phyloP scores from a whole-genome alignment of 2,329 filamentous ascomycete genomes.

The Neonectria neomacrospora region DNA sequence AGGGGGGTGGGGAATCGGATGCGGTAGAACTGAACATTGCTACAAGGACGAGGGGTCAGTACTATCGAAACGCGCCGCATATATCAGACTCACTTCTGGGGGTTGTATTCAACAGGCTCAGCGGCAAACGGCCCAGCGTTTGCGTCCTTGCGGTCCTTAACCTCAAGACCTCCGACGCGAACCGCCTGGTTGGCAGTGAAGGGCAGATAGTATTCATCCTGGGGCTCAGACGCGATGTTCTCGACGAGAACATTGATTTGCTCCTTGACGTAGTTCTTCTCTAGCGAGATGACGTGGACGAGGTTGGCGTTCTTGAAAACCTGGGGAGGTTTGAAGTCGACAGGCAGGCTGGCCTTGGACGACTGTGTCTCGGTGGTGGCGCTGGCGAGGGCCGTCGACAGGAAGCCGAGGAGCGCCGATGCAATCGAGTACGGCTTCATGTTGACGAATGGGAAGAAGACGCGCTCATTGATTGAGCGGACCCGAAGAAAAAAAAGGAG shows the following conservation, averaged over 20 bases:
- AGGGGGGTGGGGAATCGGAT: conserved; percentile 83
- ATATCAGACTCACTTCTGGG: conserved; percentile 61
- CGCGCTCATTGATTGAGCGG: conserved; percentile 50
- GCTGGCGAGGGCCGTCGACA: conserved; percentile 58
- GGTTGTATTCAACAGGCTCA: conserved; percentile 73
- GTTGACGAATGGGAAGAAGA: conserved; percentile 42
- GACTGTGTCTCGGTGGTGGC: conserved; percentile 56
- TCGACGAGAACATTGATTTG: conserved; percentile 94
- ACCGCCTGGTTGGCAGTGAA: conserved; percentile 82
- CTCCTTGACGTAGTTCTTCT: conserved; percentile 92
- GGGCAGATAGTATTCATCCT: conserved; percentile 91
- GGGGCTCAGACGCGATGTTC: conserved; percentile 81
- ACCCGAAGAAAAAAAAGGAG: conserved; percentile 35
- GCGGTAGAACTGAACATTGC: conserved; percentile 83
- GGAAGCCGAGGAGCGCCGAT: conserved; percentile 68
- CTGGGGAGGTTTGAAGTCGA: conserved; percentile 83
- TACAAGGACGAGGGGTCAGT: conserved; percentile 50
- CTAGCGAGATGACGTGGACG: conserved; percentile 88
- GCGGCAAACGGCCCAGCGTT: conserved; percentile 74
- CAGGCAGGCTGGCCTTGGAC: conserved; percentile 68
- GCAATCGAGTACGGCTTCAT: conserved; percentile 61
- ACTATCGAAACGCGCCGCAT: conserved; percentile 3
- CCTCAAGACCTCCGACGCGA: conserved; percentile 86
- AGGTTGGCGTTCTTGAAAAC: conserved; percentile 95
- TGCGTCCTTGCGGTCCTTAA: conserved; percentile 88